phyloP scores from a whole-genome alignment of 2,329 filamentous ascomycete species.

The Diaporthe longicolla region DNA sequence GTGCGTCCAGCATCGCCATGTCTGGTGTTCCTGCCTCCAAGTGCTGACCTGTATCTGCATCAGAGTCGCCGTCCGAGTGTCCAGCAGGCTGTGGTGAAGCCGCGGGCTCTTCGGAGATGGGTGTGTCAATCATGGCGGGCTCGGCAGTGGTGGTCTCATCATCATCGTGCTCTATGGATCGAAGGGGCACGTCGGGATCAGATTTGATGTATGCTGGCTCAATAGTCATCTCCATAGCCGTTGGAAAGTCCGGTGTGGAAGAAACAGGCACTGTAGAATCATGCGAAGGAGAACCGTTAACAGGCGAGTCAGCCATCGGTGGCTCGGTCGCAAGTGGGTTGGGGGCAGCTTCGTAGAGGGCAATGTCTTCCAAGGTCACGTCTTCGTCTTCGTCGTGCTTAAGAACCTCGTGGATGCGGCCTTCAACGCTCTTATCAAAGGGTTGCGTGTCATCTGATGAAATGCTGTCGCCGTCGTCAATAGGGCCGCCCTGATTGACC shows the following conservation, averaged over 20 bases:
- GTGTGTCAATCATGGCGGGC: not conserved
- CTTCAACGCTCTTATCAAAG: not conserved
- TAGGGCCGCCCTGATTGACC: too few relatives aligned
- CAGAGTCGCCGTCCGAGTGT: too few relatives aligned
- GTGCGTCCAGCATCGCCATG: not conserved
- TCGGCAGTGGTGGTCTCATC: not conserved
- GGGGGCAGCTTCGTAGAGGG: not conserved
- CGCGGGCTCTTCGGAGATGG: too few relatives aligned
- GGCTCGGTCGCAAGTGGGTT: not conserved
- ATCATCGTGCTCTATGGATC: not conserved
- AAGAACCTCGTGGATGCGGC: not conserved
- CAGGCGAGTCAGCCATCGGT: constrained; percentile 8
- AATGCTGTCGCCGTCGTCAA: not conserved
- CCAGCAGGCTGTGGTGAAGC: too few relatives aligned
- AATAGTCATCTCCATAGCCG: not conserved
- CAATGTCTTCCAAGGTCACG: too few relatives aligned
- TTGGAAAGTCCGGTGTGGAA: not conserved
- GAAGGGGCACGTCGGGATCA: not conserved
- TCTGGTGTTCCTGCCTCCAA: not conserved
- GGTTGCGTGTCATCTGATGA: not conserved
- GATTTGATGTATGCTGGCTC: not conserved
- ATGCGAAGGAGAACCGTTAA: not conserved
- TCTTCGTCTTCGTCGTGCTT: constrained; percentile 5
- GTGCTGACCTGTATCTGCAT: not conserved
- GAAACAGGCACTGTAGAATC: not conserved